Conservation (phyloP, 164 flowering plant genomes). For the Vitis cinerea region DNA sequence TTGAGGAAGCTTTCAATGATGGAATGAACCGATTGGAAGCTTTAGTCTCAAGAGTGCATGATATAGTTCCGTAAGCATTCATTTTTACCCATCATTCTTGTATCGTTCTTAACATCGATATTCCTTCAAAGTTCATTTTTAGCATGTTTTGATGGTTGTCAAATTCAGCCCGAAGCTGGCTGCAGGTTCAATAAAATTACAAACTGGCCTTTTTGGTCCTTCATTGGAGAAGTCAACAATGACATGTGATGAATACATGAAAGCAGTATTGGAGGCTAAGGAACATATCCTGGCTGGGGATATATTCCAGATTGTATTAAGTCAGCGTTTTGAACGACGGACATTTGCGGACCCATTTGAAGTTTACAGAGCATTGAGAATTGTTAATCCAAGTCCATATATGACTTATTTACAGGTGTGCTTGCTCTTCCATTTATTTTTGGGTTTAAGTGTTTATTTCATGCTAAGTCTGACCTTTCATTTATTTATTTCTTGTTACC, state of each 20-base stretch:
- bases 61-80: conserved; percentile 62
- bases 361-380: conserved; percentile 86
- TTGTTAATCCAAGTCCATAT: conserved; percentile 95
- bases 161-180: conserved; percentile 69
- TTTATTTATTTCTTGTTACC: conserved; percentile 14
- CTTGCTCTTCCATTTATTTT: neutral
- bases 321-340: conserved; percentile 91
- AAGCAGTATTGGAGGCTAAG: conserved; percentile 75
- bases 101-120: neutral
- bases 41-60: conserved; percentile 68
- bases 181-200: conserved; percentile 60
- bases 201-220: conserved; percentile 63
- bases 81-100: neutral
- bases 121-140: neutral
- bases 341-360: conserved; percentile 97
- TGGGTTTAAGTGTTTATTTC: neutral
- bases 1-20: conserved; percentile 67
- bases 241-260: conserved; percentile 74
- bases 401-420: conserved; percentile 85
- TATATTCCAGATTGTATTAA: conserved; percentile 90
- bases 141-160: conserved; percentile 8
- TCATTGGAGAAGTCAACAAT: conserved; percentile 60
- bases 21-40: conserved; percentile 63
- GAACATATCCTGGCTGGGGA: conserved; percentile 95
- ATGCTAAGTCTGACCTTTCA: neutral